phyloP scores from a whole-genome alignment of 2,329 filamentous ascomycete genomes.

The Passalora sequoiae region DNA sequence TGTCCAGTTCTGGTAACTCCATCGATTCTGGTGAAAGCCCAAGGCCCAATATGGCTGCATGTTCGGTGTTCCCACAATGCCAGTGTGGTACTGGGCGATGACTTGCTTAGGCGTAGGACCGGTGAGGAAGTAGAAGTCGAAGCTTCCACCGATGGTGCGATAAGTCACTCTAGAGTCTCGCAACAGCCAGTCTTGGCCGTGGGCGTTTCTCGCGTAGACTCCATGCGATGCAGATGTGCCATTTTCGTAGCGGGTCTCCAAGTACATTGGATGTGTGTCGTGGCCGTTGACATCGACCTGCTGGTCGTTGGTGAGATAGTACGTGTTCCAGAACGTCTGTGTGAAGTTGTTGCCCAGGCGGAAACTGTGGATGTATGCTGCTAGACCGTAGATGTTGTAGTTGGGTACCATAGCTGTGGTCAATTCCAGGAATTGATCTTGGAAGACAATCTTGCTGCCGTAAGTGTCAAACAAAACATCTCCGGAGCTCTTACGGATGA shows the following conservation, averaged over 20 bases:
- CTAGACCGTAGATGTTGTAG: slow-evolving; percentile 33
- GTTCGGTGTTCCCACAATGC: slow-evolving; percentile 24
- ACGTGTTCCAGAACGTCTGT: slow-evolving; percentile 29
- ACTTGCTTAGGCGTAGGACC: slow-evolving; percentile 40
- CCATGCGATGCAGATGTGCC: slow-evolving; percentile 26
- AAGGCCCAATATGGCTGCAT: slow-evolving; percentile 28
- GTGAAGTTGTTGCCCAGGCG: slow-evolving; percentile 30
- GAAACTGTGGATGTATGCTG: slow-evolving; percentile 30
- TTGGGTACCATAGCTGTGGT: slow-evolving; percentile 26
- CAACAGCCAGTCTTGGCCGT: slow-evolving; percentile 34
- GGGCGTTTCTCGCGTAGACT: slow-evolving; percentile 33
- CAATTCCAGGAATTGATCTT: slow-evolving; percentile 33
- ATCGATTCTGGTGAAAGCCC: slow-evolving; percentile 23
- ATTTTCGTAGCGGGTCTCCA: slow-evolving; percentile 31
- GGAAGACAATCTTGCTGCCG: slow-evolving; percentile 29
- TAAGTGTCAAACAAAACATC: slow-evolving; percentile 32
- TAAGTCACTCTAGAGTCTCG: slow-evolving; percentile 26
- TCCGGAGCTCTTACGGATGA: slow-evolving; percentile 21
- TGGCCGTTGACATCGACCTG: slow-evolving; percentile 29
- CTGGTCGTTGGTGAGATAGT: slow-evolving; percentile 27
- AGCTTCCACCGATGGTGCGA: slow-evolving; percentile 31
- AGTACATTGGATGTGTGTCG: slow-evolving; percentile 32
- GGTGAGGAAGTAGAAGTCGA: slow-evolving; percentile 72
- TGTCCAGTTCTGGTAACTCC: slow-evolving; percentile 61
- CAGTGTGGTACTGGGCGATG: slow-evolving; percentile 20